Evolutionary conservation across 176 grass and related monocot genomes (phyloP), one percentile per base, ranked within the genome.

Genomic region (Raddia distichophylla): DNA sequence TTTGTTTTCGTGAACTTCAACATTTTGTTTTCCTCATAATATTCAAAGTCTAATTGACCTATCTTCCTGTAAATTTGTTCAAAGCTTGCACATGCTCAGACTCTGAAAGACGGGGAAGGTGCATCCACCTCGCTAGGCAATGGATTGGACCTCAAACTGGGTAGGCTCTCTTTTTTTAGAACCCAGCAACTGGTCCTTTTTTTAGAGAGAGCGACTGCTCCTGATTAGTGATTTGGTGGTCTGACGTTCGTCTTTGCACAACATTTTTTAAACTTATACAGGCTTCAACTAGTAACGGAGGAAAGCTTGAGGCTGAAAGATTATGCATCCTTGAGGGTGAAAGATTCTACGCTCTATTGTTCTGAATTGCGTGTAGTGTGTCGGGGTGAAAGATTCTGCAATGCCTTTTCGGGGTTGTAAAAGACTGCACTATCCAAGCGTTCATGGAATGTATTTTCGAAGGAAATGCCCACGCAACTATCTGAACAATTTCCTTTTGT

Each of bases 141-240:
- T 47, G 86, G 86, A 4, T 66, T 98, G 69, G 95, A 98, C 43
- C 92, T 98, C 71, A 98, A 94, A 78, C 74, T 94, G 16, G 92
- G 95, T 94, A 63, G 1, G 70, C 65, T n/a, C 27, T 75, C 32
- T 18, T 3, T 40, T 2, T 40, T 5, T 27, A 27, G 1, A 40
- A 0, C 37, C 2, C 37, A 40, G 37, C 37, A 40, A 40, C 37
- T 40, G 27, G 27, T 27, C 27, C 27, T 27, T 27, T 27, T 27
- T 27, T 27, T 27, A 27, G 27, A 27, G 27, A 27, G 27, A 27
- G 27, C 27, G 27, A 27, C 27, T 40, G 37, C 4, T 8, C 11
- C 53, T 59, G 20, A 55, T 14, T 52, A 70, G n/a, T 10, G 14
- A 19, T 4, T 58, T 0, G 52, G 0, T 33, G 5, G 48, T 70